A percentile compares a stretch with the other conserved stretches of the same genome.
Conservation (phyloP, 73 alveolate genomes). For the Urostyla sp. region DNA sequence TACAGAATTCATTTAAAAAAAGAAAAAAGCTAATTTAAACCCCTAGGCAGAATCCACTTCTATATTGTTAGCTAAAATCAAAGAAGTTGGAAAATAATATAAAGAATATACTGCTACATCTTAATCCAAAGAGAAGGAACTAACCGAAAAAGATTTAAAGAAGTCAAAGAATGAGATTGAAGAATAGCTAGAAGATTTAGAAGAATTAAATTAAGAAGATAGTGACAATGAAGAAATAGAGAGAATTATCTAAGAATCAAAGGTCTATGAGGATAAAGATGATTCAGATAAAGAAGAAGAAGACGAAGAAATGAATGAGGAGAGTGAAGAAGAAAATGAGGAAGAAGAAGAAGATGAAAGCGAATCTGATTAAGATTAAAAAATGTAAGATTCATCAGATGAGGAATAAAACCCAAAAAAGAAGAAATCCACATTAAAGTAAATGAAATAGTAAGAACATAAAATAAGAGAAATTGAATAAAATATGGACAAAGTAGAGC, state of each 20-base stretch:
- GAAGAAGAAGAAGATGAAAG: constrained; percentile 74
- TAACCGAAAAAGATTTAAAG: background rate
- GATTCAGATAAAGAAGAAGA: constrained; percentile 65
- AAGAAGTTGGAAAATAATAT: no score
- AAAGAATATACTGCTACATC: no score
- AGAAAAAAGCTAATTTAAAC: no score
- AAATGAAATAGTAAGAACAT: constrained; percentile 81
- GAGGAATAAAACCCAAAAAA: constrained; percentile 67
- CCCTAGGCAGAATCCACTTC: no score
- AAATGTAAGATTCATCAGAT: constrained; percentile 56
- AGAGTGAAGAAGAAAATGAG: constrained; percentile 71
- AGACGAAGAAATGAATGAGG: constrained; percentile 71
- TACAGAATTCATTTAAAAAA: constrained; percentile 18
- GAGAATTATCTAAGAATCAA: constrained; percentile 47
- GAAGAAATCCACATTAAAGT: constrained; percentile 65
- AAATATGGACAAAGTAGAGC: constrained; percentile 72
- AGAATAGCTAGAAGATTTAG: background rate
- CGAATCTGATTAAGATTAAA: constrained; percentile 66
- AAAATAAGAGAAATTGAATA: constrained; percentile 77
- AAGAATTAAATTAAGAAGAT: constrained; percentile 36
- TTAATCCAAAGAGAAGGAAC: background rate
- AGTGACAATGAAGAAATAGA: constrained; percentile 50
- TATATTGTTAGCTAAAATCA: no score
- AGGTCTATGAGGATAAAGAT: constrained; percentile 56
- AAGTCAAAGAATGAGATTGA: constrained; percentile 26